phyloP scores from a whole-genome alignment of 345 rosid species.

The Mercurialis annua region DNA sequence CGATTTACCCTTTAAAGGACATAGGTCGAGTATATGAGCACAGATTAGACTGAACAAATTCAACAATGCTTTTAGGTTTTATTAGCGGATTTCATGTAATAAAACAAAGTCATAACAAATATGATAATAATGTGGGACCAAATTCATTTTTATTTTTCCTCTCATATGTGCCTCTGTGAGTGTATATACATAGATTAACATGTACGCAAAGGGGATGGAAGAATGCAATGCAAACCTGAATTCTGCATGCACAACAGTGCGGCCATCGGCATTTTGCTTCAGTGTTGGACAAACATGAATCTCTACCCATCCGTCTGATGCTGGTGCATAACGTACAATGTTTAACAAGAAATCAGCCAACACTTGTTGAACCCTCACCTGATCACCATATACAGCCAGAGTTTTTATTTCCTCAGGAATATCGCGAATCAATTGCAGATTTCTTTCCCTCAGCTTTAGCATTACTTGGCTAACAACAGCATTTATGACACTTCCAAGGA shows the following conservation, averaged over 20 bases:
- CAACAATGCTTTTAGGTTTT: too few relatives aligned
- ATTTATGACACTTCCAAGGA: conserved; percentile 77
- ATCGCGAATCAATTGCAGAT: conserved; percentile 84
- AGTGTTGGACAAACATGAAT: conserved; percentile 64
- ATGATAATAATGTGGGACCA: too few relatives aligned
- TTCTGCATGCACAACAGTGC: conserved; percentile 49
- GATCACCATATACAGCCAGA: conserved; percentile 83
- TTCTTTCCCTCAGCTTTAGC: conserved; percentile 70
- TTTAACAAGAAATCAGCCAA: conserved; percentile 86
- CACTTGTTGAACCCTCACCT: conserved; percentile 81
- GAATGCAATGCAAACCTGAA: conserved; percentile 62
- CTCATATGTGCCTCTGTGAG: too few relatives aligned
- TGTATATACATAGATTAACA: too few relatives aligned
- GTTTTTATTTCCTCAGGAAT: conserved; percentile 89
- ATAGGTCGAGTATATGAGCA: too few relatives aligned
- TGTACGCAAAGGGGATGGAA: background rate
- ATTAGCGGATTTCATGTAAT: too few relatives aligned
- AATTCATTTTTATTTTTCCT: too few relatives aligned
- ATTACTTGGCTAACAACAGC: conserved; percentile 97
- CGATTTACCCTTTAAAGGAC: too few relatives aligned
- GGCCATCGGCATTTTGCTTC: conserved; percentile 54
- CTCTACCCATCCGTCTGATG: conserved; percentile 85
- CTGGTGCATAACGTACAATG: conserved; percentile 74
- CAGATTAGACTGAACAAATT: too few relatives aligned
- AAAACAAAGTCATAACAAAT: too few relatives aligned